Percentiles rank a stretch among this genome's conserved stretches.
phyloP scores from a whole-genome alignment of 2,329 filamentous ascomycete species.

The Curvularia sp. region DNA sequence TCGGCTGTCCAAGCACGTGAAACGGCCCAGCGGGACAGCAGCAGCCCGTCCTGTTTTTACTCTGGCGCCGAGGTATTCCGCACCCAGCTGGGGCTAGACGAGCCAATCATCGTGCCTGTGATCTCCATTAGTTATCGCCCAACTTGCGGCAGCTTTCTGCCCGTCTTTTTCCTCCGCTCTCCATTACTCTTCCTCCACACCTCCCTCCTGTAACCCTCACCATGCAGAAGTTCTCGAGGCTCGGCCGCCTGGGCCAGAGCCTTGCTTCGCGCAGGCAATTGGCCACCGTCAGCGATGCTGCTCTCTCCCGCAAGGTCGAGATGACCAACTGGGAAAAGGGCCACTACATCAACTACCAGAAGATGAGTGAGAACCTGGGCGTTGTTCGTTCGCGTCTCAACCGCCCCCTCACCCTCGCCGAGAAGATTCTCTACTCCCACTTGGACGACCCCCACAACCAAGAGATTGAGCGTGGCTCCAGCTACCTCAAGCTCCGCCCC shows the following conservation, averaged over 20 bases:
- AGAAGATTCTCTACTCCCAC: slow-evolving; percentile 99
- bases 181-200: slow-evolving; percentile 47
- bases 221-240: slow-evolving; percentile 76
- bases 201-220: slow-evolving; percentile 51
- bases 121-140: slow-evolving; percentile 47
- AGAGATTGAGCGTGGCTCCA: slow-evolving; percentile 93
- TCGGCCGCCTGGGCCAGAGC: slow-evolving; percentile 70
- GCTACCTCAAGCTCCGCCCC: slow-evolving; percentile 94
- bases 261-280: slow-evolving; percentile 70
- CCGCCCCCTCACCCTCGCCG: slow-evolving; percentile 90
- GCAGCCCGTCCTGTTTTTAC: slow-evolving; percentile 31
- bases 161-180: slow-evolving; percentile 45
- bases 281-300: slow-evolving; percentile 84
- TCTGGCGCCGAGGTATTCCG: slow-evolving; percentile 40
- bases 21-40: slow-evolving; percentile 42
- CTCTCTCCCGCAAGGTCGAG: slow-evolving; percentile 93
- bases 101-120: slow-evolving; percentile 42
- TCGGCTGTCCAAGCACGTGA: slow-evolving; percentile 34
- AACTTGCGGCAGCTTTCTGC: slow-evolving; percentile 44
- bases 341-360: slow-evolving; percentile 99
- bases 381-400: slow-evolving; percentile 90
- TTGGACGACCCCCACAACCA: slow-evolving; percentile 95
- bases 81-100: slow-evolving; percentile 31
- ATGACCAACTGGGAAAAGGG: slow-evolving; percentile 97
- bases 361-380: slow-evolving; percentile 97